Conservation (phyloP, 2,329 filamentous ascomycete genomes). For the Aschersonia sp. region DNA sequence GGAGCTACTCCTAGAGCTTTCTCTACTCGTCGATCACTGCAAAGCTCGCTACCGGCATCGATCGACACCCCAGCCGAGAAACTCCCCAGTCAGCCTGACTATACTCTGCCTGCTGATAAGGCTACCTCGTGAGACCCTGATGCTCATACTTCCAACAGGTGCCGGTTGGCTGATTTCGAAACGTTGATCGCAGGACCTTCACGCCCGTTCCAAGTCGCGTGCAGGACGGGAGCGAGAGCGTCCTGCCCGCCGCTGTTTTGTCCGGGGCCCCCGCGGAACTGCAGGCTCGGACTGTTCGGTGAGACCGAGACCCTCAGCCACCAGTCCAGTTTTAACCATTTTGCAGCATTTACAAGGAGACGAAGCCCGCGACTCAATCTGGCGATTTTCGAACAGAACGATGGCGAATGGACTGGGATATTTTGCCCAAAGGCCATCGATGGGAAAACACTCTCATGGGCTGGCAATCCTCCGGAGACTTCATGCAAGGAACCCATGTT, state of each 20-base stretch:
- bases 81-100: conserved; percentile 59
- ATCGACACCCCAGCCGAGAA: conserved; percentile 21
- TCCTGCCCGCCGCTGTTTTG: conserved; percentile 68
- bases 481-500: conserved; percentile 86
- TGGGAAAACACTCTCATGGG: conserved; percentile 99
- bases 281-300: conserved; percentile 89
- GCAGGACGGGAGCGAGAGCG: conserved; percentile 79
- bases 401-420: conserved; percentile 99
- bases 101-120: conserved; percentile 68
- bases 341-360: conserved; percentile 71
- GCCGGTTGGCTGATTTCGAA: too few species aligned
- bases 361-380: conserved; percentile 94
- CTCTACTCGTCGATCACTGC: conserved; percentile 36
- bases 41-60: conserved; percentile 33
- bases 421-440: conserved; percentile 77
- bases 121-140: conserved; percentile 59
- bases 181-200: conserved; percentile 47
- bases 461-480: conserved; percentile 91
- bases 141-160: neutral
- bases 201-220: conserved; percentile 81
- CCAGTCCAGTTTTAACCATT: neutral
- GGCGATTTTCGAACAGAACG: conserved; percentile 70
- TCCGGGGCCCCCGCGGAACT: conserved; percentile 90
- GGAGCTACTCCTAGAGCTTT: conserved; percentile 22
- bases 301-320: conserved; percentile 17